phyloP scores from a whole-genome alignment of 441 rosid genomes.

The Gossypium gossypioides region DNA sequence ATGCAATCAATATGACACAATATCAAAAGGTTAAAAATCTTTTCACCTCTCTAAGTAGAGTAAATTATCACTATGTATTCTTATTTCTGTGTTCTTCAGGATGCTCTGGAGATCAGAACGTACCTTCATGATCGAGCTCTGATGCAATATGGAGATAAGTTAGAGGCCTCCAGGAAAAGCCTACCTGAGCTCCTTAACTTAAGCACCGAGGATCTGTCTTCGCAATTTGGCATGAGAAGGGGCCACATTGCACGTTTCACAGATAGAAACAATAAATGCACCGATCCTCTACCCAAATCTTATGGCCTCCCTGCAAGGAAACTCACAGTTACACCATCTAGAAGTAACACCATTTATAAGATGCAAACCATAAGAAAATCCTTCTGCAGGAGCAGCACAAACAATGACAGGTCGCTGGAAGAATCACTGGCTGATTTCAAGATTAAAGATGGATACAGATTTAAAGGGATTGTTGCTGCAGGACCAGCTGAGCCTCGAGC shows the following conservation, averaged over 20 bases:
- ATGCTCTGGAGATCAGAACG: conserved; percentile 50
- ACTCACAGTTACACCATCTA: conserved; percentile 18
- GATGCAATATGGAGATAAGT: conserved; percentile 45
- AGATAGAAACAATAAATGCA: conserved; percentile 34
- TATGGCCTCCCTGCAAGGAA: conserved; percentile 15
- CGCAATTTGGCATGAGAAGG: conserved; percentile 50
- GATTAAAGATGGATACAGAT: conserved; percentile 50
- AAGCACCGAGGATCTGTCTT: conserved; percentile 29
- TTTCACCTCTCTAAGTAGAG: neutral
- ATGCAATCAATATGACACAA: conserved; percentile 43
- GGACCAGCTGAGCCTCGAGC: conserved; percentile 48
- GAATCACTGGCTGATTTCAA: conserved; percentile 43
- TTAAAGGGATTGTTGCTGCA: conserved; percentile 56
- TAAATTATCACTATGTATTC: neutral
- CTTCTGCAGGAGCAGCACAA: conserved; percentile 16
- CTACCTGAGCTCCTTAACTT: conserved; percentile 43
- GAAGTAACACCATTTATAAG: conserved; percentile 29
- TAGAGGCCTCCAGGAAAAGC: conserved; percentile 49
- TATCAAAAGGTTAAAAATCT: conserved; percentile 38
- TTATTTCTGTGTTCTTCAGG: conserved; percentile 24
- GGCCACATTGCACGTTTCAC: conserved; percentile 49
- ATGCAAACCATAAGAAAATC: conserved; percentile 18
- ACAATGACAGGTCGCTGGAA: conserved; percentile 30
- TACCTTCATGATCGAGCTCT: conserved; percentile 57
- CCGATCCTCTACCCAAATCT: conserved; percentile 30